Base-by-base conservation (phyloP, 257 asterid genomes). In the Leptodermis oblonga region DNA sequence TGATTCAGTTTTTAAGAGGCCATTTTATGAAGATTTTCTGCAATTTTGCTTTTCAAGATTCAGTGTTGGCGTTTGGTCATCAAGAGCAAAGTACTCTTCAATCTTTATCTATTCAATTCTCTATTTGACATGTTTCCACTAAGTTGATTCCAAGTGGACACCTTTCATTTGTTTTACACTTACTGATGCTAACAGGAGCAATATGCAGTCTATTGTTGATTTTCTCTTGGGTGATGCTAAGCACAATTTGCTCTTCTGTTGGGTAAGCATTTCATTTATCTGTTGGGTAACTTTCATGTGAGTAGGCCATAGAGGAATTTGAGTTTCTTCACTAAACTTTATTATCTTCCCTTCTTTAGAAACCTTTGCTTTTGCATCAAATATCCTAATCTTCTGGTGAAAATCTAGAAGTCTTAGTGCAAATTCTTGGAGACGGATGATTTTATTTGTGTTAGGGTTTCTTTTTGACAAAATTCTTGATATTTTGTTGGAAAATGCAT, bases 61-160 rank as follows among this genome's bases (percentile, higher is more conserved):
- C 80, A 76, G 73, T 71, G 96, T 92, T 39, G 97, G 95, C 31
- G 71, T 92, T 51, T 92, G 97, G 98, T 73, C 97, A 46, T 92
- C 97, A 69, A 88, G 92, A 82, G 53, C 84, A 67, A 85, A 79
- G 98, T 92, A 87, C 76, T 79, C 74, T 64, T 80, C 82, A 53
- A 65, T 78, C 75, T 74, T 77, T 67, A 53, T 37, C 76, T 73
- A 75, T 53, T 65, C 26, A 37, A 72, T 68, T 66, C 78, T 69
- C 37, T 34, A 73, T 68, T 63, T 70, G 66, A 70, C 58, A 55
- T 52, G 60, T 71, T 42, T 70, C 48, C 65, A 42, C 39, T 31
- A 25, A 53, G 22, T 33, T 65, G 26, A 20, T 60, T 46, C 63
- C 37, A 4, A 30, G 18, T 67, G 15, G 28, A 20, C 28, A 37